Base-by-base conservation (phyloP, 2,329 filamentous ascomycete species). In the Calcarisporium arbuscula region DNA sequence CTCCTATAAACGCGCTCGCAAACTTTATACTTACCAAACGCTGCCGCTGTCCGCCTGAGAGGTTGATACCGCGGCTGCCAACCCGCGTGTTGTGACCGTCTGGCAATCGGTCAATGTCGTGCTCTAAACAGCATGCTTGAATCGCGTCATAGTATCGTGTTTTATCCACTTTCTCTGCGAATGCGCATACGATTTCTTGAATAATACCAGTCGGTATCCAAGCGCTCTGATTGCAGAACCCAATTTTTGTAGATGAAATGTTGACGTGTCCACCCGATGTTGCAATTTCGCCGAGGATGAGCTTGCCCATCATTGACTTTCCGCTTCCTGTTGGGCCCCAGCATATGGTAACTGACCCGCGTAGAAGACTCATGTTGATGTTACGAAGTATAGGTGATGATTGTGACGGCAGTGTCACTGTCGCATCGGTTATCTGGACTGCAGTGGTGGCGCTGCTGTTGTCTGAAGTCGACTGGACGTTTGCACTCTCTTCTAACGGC, bases 301-400 rank as follows among this genome's bases (percentile, higher is more conserved):
- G 31, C 5, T 42, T 45, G 1, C 42, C 18, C 17, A 57, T 28
- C 2, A 41, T 43, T 2, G 53, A 47, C 30, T 57, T 58, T 5
- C 54, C 54, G 28, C 45, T 39, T 4, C 48, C 54, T 6, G 46
- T 47, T 7, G 50, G 38, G 5, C 54, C 53, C 1, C 49, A 46
- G 7, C 46, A 40, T 1, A 59, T 46, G 2, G 40, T 35, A 3
- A 60, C 18, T 3, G 48, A 47, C 1, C 49, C 51, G 14, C 28
- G 26, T 2, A 15, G 19, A 11, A 59, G 20, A 0, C 41, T 29
- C 2, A 60, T 25, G 29, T 42, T 46, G 12, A 61, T 21, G 8
- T 32, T 22, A 6, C 33, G 19, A 23, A 35, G 29, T 4, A 17
- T 19, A 2, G 8, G 15, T 6, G 28, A 19, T n/a, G 28, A 26